phyloP scores from a whole-genome alignment of 1,284 basidiomycete species.

The Sphagnurus paluster region DNA sequence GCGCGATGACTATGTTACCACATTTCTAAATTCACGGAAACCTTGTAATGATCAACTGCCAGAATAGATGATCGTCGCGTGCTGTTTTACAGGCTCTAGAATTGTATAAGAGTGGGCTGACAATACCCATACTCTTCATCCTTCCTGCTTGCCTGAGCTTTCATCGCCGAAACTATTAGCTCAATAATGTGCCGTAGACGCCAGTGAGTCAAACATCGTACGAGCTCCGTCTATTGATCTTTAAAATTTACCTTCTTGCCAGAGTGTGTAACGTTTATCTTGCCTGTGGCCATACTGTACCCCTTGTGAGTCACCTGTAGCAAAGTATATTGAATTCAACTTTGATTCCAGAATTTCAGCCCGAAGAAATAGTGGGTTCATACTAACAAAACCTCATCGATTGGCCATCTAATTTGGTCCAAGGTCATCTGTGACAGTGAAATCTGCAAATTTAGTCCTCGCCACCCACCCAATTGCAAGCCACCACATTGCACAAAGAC shows the following conservation, averaged over 20 bases:
- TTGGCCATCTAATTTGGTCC: not conserved
- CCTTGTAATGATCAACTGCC: not conserved
- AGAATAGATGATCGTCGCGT: not conserved
- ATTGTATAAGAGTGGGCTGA: not conserved
- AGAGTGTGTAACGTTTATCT: conserved; percentile 14
- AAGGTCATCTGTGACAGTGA: conserved; percentile 61
- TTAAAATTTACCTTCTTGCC: not conserved
- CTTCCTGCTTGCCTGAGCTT: not conserved
- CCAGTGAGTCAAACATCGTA: conserved; percentile 9
- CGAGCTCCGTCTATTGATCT: not conserved
- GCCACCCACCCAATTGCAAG: conserved; percentile 49
- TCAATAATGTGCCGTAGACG: conserved; percentile 14
- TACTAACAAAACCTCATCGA: too few species aligned
- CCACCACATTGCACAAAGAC: conserved; percentile 52
- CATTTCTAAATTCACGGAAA: not conserved
- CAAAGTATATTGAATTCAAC: not conserved
- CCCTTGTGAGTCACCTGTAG: conserved; percentile 4
- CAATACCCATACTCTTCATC: not conserved
- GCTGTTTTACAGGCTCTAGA: not conserved
- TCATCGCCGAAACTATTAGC: not conserved
- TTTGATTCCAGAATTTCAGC: not conserved
- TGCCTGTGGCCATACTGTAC: conserved; percentile 15
- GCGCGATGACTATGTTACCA: not conserved
- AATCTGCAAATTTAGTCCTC: conserved; percentile 64
- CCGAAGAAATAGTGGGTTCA: not conserved